Conservation (phyloP, 192 early-diverging fungal genomes). For the Mortierella hygrophila region DNA sequence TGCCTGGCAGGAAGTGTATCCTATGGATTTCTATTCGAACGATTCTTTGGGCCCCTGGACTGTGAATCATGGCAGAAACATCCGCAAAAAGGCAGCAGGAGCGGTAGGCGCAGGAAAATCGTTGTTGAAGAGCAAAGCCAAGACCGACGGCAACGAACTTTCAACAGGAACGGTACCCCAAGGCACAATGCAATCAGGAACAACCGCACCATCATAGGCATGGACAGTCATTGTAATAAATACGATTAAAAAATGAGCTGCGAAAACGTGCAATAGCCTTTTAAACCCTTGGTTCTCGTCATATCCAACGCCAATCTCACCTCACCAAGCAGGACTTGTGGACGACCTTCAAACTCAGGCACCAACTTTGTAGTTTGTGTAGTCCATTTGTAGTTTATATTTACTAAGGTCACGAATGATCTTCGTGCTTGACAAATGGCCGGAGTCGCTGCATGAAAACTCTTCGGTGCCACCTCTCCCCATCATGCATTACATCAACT, state of each 20-base stretch:
- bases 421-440: too few relatives aligned
- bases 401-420: too few relatives aligned
- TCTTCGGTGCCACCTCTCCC: too few relatives aligned
- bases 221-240: background rate
- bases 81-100: slow-evolving; percentile 33
- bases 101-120: background rate
- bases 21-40: slow-evolving; percentile 98
- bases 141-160: background rate
- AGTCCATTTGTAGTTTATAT: too few relatives aligned
- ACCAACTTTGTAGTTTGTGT: too few relatives aligned
- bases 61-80: slow-evolving; percentile 82
- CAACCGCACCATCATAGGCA: background rate
- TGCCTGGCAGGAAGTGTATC: slow-evolving; percentile 89
- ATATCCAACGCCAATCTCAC: too few relatives aligned
- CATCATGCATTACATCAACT: too few relatives aligned
- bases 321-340: too few relatives aligned
- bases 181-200: background rate
- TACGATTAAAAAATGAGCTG: background rate
- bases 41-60: slow-evolving; percentile 94
- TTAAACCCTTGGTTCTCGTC: too few relatives aligned
- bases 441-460: too few relatives aligned
- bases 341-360: too few relatives aligned
- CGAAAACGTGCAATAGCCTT: too few relatives aligned
- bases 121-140: background rate
- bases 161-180: background rate